phyloP scores from a whole-genome alignment of 345 rosid genomes.

The Kandelia obovata region DNA sequence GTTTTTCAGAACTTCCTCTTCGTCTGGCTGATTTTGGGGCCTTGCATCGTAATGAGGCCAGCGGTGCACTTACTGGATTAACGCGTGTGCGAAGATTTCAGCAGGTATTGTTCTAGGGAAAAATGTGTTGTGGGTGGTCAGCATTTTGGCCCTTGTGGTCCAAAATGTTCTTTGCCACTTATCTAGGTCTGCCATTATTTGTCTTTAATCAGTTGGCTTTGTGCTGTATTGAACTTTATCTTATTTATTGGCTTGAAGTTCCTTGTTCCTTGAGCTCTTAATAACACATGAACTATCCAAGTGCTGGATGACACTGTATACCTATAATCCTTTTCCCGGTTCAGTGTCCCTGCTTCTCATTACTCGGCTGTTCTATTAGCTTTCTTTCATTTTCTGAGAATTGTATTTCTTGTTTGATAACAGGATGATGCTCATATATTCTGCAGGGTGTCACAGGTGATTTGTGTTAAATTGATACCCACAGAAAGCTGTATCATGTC shows the following conservation, averaged over 20 bases:
- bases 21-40: conserved; percentile 96
- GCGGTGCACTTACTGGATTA: conserved; percentile 95
- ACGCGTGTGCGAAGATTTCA: conserved; percentile 97
- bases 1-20: conserved; percentile 73
- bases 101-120: conserved; percentile 54
- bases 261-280: background rate
- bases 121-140: background rate
- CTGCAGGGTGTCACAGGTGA: conserved; percentile 82
- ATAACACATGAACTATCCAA: too few relatives aligned
- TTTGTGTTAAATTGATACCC: conserved; percentile 13
- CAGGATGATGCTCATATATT: conserved; percentile 99
- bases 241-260: background rate
- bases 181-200: too few relatives aligned
- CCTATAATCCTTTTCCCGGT: background rate
- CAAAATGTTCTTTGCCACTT: background rate
- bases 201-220: background rate
- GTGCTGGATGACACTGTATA: too few relatives aligned
- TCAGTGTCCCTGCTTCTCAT: background rate
- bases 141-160: background rate
- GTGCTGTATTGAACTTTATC: background rate
- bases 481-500: conserved; percentile 2
- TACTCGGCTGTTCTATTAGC: background rate
- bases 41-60: conserved; percentile 93
- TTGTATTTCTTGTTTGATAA: conserved; percentile 14
- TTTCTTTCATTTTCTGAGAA: background rate